Base-by-base conservation (phyloP, 192 early-diverging fungal genomes). In the Backusella luteola region DNA sequence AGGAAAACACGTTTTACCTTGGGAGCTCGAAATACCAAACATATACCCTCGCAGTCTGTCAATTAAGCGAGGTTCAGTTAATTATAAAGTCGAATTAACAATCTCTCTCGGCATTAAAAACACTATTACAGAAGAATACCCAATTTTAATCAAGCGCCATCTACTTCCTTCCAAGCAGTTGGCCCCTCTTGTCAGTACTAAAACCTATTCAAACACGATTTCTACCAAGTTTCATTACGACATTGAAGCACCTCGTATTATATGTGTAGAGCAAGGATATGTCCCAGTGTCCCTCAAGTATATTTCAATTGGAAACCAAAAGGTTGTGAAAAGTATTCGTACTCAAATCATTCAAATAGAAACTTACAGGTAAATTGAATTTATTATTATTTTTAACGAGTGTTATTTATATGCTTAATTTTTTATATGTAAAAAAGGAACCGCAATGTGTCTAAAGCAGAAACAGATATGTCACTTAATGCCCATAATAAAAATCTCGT, bases 21-120 rank as follows among this genome's bases (percentile, higher is more conserved):
- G 80, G 80, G 76, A 81, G 9, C 56, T 81, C 46, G 66, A 73
- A 35, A 77, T 81, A n/a, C 80, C 80, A 11, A 76, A 77, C 14
- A 74, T 71, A n/a, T 74, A 73, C 14, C 76, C 80, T 5, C 80
- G 67, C n/a, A 71, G 42, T 49, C 7, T 49, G 14, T 49, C 72
- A 9, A 63, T 63, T 35, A 81, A 81, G 34, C 71, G 80, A n/a
- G 80, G 76, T 1, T 69, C 44, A 0, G 63, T 81, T 7, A 23
- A 39, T 1, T 81, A 81, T 32, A 67, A 49, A 17, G 53, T 81
- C 32, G 75, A 77, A 46, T 35, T 74, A 11, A 59, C 52, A 4
- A 69, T 81, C 6, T 63, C 49, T 4, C 59, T 77, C 21, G 76
- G 67, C 14, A 56, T 81, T 34, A 77, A 77, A 39, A 69, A 69